Percentiles rank a stretch among this genome's conserved stretches.
These are phyloP conservation scores for Asterophora lycoperdoides DNA, from an alignment of 768 basidiomycete species.

Conservation along the genomic window DNA sequence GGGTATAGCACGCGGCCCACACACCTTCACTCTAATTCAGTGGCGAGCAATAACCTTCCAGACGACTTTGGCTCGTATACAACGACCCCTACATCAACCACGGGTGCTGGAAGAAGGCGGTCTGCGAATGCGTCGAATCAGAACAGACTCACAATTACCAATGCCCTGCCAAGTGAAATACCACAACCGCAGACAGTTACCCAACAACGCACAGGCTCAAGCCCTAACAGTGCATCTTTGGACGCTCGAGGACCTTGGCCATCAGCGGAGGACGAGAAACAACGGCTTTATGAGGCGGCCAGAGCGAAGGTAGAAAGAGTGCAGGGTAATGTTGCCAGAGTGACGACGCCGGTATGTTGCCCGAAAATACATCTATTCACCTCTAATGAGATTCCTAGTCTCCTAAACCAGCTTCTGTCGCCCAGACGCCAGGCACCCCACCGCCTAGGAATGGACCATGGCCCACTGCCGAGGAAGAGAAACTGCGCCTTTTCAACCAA, in stretches of 20 bases:
- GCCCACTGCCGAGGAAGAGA: constrained; percentile 75
- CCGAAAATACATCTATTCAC: not conserved
- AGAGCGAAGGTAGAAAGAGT: constrained; percentile 53
- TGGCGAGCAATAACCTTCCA: constrained; percentile 12
- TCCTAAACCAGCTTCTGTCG: constrained; percentile 19
- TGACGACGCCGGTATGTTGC: constrained; percentile 29
- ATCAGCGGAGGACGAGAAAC: constrained; percentile 61
- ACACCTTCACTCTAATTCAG: constrained; percentile 20
- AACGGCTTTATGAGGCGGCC: constrained; percentile 58
- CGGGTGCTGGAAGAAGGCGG: constrained; percentile 16
- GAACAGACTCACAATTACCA: constrained; percentile 38
- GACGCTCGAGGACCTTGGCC: constrained; percentile 39
- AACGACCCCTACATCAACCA: constrained; percentile 8
- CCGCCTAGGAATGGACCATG: constrained; percentile 33
- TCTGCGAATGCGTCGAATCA: constrained; percentile 21
- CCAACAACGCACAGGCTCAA: constrained; percentile 6
- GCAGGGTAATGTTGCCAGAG: constrained; percentile 38
- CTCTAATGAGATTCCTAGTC: constrained; percentile 17
- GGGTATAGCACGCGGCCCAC: constrained; percentile 14
- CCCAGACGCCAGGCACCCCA: constrained; percentile 16
- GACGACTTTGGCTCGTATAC: constrained; percentile 15
- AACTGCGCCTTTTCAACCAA: constrained; percentile 60
- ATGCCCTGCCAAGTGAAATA: constrained; percentile 29
- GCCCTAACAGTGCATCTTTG: not conserved
- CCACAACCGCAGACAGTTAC: constrained; percentile 14